Conservation (phyloP, 2,329 filamentous ascomycete species). For the Diaporthe citri region DNA sequence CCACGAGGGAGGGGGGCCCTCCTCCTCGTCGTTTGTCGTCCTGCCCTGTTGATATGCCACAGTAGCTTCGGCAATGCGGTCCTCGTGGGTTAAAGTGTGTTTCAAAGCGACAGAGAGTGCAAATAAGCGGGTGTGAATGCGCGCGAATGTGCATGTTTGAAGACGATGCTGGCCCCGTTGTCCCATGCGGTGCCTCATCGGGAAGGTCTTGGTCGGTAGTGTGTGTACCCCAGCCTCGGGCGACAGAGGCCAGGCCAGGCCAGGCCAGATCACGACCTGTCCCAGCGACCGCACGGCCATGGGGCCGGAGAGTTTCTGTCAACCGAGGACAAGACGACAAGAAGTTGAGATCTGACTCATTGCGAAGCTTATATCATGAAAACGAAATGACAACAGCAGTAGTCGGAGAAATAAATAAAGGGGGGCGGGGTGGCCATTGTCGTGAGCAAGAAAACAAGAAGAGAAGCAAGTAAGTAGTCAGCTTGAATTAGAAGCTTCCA, state of each 20-base stretch:
- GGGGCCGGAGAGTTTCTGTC: slow-evolving; percentile 15
- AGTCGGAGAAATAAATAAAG: neutral
- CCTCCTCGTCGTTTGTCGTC: neutral
- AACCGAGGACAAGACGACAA: slow-evolving; percentile 9
- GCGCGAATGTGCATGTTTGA: slow-evolving; percentile 8
- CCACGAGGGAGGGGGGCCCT: neutral
- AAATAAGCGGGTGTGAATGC: slow-evolving; percentile 18
- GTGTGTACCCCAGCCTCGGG: neutral
- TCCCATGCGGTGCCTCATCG: slow-evolving; percentile 2
- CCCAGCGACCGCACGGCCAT: slow-evolving; percentile 4
- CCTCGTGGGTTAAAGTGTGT: slow-evolving; percentile 2
- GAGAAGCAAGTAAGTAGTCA: neutral
- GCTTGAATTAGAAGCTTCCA: slow-evolving; percentile 21
- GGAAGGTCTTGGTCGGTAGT: slow-evolving; percentile 22
- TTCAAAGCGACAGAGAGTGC: slow-evolving; percentile 15
- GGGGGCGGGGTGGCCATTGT: slow-evolving; percentile 2
- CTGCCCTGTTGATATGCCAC: slow-evolving; percentile 9
- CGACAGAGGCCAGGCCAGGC: slow-evolving; percentile 1
- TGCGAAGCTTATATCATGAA: slow-evolving; percentile 14
- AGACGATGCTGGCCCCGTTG: neutral
- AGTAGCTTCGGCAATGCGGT: slow-evolving; percentile 18
- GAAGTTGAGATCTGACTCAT: slow-evolving; percentile 23
- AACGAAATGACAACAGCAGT: slow-evolving; percentile 20
- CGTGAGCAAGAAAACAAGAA: neutral
- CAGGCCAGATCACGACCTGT: neutral